phyloP scores from a whole-genome alignment of 148 eudicot species.

The Chenopodium berlandieri region DNA sequence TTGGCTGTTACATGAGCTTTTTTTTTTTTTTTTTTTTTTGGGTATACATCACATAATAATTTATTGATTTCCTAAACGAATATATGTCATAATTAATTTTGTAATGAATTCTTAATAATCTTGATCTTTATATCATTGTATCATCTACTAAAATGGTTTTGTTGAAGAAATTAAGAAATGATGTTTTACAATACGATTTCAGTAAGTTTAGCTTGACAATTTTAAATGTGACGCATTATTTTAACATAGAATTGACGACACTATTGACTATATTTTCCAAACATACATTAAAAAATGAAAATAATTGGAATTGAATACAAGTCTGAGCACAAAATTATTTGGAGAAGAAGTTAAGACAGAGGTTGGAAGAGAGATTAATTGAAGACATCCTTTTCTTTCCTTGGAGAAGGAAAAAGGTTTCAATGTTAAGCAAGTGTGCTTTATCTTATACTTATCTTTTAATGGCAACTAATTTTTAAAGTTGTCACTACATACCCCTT shows the following conservation, averaged over 20 bases:
- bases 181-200: no score
- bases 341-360: conserved; percentile 8
- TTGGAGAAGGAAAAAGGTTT: conserved; percentile 35
- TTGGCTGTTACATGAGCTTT: not conserved
- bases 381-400: conserved; percentile 59
- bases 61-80: no score
- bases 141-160: no score
- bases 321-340: not conserved
- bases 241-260: not conserved
- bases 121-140: no score
- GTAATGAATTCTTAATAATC: no score
- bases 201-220: not conserved
- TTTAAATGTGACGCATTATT: not conserved
- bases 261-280: no score
- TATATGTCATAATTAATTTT: no score
- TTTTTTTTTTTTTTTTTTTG: not conserved
- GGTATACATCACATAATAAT: not conserved
- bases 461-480: conserved; percentile 18
- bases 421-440: conserved; percentile 45
- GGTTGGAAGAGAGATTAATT: conserved; percentile 19
- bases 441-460: conserved; percentile 17
- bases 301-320: not conserved
- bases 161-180: not conserved
- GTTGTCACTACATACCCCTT: not conserved
- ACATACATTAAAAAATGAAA: no score